phyloP scores from a whole-genome alignment of 306 rosid species.

The Dalbergia cultrata region DNA sequence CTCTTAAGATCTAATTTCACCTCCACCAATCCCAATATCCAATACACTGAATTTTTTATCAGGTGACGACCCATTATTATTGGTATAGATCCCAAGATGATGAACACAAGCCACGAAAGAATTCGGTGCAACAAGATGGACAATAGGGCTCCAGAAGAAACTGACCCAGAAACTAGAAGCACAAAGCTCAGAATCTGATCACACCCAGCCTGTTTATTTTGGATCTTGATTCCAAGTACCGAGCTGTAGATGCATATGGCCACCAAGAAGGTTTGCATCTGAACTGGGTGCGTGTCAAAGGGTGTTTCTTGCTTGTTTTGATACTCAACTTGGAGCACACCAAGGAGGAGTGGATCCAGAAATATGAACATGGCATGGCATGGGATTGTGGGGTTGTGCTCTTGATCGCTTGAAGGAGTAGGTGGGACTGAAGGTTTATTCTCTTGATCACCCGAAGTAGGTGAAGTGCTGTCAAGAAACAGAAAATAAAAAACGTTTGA shows the following conservation, averaged over 20 bases:
- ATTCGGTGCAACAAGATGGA: background rate
- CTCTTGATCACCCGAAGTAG: too few relatives aligned
- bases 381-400: background rate
- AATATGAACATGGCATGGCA: constrained; percentile 43
- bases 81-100: constrained; percentile 38
- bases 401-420: background rate
- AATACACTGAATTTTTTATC: background rate
- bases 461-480: too few relatives aligned
- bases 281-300: constrained; percentile 12
- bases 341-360: constrained; percentile 42
- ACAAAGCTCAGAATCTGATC: constrained; percentile 1
- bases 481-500: too few relatives aligned
- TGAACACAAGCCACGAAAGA: constrained; percentile 29
- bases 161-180: constrained; percentile 32
- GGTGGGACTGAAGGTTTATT: background rate
- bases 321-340: constrained; percentile 35
- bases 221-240: constrained; percentile 10
- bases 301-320: constrained; percentile 37
- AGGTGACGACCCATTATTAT: background rate
- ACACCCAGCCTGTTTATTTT: background rate
- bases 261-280: constrained; percentile 36
- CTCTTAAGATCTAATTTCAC: background rate
- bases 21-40: background rate
- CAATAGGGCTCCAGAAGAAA: constrained; percentile 37
- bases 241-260: constrained; percentile 35